Percentiles rank a stretch among this genome's conserved stretches.
phyloP scores from a whole-genome alignment of 805 yeast genomes.

The Myxozyma nipponensis region DNA sequence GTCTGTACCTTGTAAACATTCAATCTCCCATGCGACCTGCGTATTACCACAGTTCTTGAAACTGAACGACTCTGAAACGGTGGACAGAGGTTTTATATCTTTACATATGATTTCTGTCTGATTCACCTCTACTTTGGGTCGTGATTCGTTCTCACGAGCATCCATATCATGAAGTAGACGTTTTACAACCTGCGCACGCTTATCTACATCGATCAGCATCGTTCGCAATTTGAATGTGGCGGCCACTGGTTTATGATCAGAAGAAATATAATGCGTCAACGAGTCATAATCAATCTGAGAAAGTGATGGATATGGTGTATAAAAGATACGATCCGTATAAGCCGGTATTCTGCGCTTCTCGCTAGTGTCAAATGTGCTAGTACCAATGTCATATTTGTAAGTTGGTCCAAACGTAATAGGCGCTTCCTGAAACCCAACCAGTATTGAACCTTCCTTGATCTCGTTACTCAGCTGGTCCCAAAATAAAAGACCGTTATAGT shows the following conservation, averaged over 20 bases:
- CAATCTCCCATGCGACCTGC: slow-evolving; percentile 38
- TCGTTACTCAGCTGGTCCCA: slow-evolving; percentile 46
- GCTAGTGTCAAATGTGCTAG: slow-evolving; percentile 22
- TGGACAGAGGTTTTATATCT: slow-evolving; percentile 32
- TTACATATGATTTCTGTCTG: slow-evolving; percentile 36
- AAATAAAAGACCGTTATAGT: slow-evolving; percentile 39
- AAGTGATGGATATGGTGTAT: slow-evolving; percentile 32
- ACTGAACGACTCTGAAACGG: slow-evolving; percentile 30
- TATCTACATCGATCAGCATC: slow-evolving; percentile 40
- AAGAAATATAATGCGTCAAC: slow-evolving; percentile 36
- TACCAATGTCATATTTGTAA: slow-evolving; percentile 43
- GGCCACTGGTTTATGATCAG: slow-evolving; percentile 58
- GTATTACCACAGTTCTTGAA: slow-evolving; percentile 41
- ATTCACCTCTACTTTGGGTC: slow-evolving; percentile 42
- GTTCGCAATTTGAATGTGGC: slow-evolving; percentile 38
- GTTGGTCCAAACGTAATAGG: slow-evolving; percentile 52
- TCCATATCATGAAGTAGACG: slow-evolving; percentile 44
- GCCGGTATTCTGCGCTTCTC: slow-evolving; percentile 47
- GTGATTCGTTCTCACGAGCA: slow-evolving; percentile 43
- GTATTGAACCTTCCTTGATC: slow-evolving; percentile 37
- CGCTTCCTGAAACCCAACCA: slow-evolving; percentile 49
- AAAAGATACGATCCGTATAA: slow-evolving; percentile 56
- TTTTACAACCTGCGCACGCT: slow-evolving; percentile 39
- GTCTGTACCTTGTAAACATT: slow-evolving; percentile 31
- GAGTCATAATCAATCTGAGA: slow-evolving; percentile 32